phyloP scores from a whole-genome alignment of 2,329 filamentous ascomycete species.

The Cyclaneusma minus region DNA sequence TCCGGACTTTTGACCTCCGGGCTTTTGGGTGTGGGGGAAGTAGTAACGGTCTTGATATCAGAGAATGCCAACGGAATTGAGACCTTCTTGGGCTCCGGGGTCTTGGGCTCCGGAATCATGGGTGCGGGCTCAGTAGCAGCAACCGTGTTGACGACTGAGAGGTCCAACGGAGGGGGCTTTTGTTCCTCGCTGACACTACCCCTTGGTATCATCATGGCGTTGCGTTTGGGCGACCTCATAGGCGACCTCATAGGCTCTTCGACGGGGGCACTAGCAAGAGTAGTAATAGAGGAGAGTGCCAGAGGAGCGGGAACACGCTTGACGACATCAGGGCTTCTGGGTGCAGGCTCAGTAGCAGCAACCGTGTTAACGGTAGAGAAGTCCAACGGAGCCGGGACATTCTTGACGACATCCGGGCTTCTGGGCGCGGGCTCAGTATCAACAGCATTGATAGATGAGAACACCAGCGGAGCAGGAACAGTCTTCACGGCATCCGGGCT shows the following conservation, averaged over 20 bases:
- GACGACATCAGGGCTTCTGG: constrained; percentile 1
- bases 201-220: constrained; percentile 39
- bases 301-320: constrained; percentile 11
- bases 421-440: constrained; percentile 2
- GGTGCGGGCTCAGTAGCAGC: constrained; percentile 2
- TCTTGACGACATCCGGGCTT: background rate
- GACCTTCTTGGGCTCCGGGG: too few relatives aligned
- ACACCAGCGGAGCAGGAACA: constrained; percentile 15
- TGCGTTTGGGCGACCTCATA: constrained; percentile 29
- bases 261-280: constrained; percentile 15
- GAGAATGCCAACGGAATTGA: constrained; percentile 15
- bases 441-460: constrained; percentile 22
- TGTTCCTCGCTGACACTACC: too few relatives aligned
- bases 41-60: constrained; percentile 14
- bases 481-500: constrained; percentile 1
- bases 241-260: too few relatives aligned
- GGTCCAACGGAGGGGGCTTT: background rate
- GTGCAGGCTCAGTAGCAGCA: constrained; percentile 2
- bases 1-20: too few relatives aligned
- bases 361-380: constrained; percentile 1
- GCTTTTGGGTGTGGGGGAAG: too few relatives aligned
- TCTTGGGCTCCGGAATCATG: constrained; percentile 1
- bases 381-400: background rate
- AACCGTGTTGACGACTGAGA: constrained; percentile 1
- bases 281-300: constrained; percentile 15